Conservation (phyloP, 2,329 filamentous ascomycete genomes). For the Diaporthe vaccinii region DNA sequence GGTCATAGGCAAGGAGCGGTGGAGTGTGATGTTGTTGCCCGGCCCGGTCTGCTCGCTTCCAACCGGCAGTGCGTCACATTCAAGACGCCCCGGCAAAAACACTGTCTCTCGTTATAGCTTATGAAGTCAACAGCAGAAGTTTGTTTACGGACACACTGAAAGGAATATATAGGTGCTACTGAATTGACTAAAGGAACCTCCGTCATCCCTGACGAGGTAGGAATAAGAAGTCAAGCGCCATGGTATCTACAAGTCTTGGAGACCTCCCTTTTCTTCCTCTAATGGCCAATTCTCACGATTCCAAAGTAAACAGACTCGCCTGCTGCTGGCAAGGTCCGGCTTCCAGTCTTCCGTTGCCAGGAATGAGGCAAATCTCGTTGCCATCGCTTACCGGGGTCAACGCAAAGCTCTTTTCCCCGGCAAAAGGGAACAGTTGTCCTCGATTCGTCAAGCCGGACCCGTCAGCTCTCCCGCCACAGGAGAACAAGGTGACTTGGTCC, state of each 20-base stretch:
- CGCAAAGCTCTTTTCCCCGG: slow-evolving; percentile 56
- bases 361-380: slow-evolving; percentile 59
- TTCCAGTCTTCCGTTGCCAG: slow-evolving; percentile 49
- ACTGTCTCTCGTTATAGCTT: not conserved
- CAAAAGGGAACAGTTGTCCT: slow-evolving; percentile 58
- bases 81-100: not conserved
- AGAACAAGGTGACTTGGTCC: slow-evolving; percentile 65
- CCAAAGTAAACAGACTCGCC: slow-evolving; percentile 49
- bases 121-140: not conserved
- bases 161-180: slow-evolving; percentile 9
- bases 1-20: not conserved
- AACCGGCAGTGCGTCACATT: too few relatives aligned
- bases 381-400: slow-evolving; percentile 60
- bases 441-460: slow-evolving; percentile 28
- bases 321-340: slow-evolving; percentile 50
- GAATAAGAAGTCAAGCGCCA: slow-evolving; percentile 12
- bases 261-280: not conserved
- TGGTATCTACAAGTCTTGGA: not conserved
- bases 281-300: not conserved
- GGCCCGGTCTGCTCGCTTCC: not conserved
- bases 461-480: slow-evolving; percentile 59
- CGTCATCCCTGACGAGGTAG: not conserved
- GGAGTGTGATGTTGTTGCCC: not conserved
- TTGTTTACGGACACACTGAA: not conserved
- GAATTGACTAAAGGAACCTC: slow-evolving; percentile 5